Percentiles rank a stretch among this genome's conserved stretches.
phyloP scores from a whole-genome alignment of 2,329 filamentous ascomycete species.

The Ilyonectria destructans region DNA sequence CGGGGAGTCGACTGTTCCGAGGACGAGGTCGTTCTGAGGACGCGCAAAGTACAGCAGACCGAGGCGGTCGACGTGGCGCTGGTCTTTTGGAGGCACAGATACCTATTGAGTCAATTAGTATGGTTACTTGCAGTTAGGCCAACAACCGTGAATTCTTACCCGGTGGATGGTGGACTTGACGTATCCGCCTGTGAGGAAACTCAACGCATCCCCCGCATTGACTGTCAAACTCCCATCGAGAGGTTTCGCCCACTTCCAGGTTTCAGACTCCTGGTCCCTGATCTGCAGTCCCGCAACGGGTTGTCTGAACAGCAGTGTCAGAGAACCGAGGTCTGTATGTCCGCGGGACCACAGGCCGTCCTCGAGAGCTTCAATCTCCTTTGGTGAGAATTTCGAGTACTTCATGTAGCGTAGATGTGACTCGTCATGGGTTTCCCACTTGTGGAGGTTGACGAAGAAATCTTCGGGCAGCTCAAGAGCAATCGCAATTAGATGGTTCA shows the following conservation, averaged over 20 bases:
- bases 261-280: constrained; percentile 59
- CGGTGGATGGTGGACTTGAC: constrained; percentile 62
- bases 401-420: constrained; percentile 77
- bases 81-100: constrained; percentile 58
- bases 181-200: constrained; percentile 65
- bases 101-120: constrained; percentile 45
- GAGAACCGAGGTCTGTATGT: constrained; percentile 71
- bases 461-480: constrained; percentile 74
- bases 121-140: no score
- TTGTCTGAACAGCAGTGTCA: constrained; percentile 73
- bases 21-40: constrained; percentile 56
- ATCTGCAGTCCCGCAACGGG: constrained; percentile 73
- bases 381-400: constrained; percentile 65
- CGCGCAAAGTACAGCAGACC: constrained; percentile 69
- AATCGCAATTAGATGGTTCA: constrained; percentile 74
- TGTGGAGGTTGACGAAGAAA: constrained; percentile 67
- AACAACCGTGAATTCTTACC: constrained; percentile 32
- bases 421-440: constrained; percentile 72
- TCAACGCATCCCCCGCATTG: constrained; percentile 66
- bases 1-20: constrained; percentile 58
- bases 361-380: constrained; percentile 63
- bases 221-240: constrained; percentile 67
- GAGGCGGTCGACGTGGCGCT: constrained; percentile 63
- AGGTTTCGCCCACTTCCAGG: constrained; percentile 68
- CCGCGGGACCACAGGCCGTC: constrained; percentile 63